These are phyloP conservation scores for Curvularia sp. DNA, from an alignment of 2,329 filamentous ascomycete genomes.

Conservation along the genomic window DNA sequence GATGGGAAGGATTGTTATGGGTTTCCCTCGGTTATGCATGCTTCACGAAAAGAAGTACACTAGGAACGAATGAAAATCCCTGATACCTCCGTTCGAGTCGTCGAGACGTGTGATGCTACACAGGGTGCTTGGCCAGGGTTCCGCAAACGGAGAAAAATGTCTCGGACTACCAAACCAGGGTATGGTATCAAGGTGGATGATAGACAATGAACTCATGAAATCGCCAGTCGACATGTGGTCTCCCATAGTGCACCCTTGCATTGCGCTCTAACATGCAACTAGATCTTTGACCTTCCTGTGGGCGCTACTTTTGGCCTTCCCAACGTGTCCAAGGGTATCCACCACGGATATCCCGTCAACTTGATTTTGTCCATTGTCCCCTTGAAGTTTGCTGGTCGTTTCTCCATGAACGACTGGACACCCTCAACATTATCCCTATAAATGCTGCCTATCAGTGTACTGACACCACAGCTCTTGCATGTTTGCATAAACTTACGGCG, in stretches of 20 bases:
- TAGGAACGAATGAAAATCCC: slow-evolving; percentile 55
- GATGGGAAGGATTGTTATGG: slow-evolving; percentile 50
- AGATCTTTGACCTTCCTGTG: slow-evolving; percentile 42
- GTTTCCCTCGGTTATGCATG: slow-evolving; percentile 52
- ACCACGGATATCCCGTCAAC: slow-evolving; percentile 72
- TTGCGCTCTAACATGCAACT: slow-evolving; percentile 8
- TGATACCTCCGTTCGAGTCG: slow-evolving; percentile 44
- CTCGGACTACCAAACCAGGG: slow-evolving; percentile 8
- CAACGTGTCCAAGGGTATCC: slow-evolving; percentile 63
- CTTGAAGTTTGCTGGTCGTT: slow-evolving; percentile 68
- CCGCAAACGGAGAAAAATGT: slow-evolving; percentile 5
- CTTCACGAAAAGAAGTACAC: slow-evolving; percentile 53
- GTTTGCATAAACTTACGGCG: slow-evolving; percentile 44
- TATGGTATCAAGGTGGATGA: slow-evolving; percentile 13
- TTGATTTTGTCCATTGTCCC: slow-evolving; percentile 67
- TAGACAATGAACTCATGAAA: slow-evolving; percentile 25
- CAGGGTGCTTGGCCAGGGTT: slow-evolving; percentile 21
- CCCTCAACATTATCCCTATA: slow-evolving; percentile 71
- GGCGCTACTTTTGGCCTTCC: slow-evolving; percentile 50
- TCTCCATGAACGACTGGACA: slow-evolving; percentile 72
- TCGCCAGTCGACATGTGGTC: slow-evolving; percentile 1
- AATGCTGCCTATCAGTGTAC: slow-evolving; percentile 5
- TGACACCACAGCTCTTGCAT: not conserved
- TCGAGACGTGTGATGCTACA: slow-evolving; percentile 34
- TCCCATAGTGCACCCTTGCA: not conserved